Percentiles rank a stretch among this genome's conserved stretches.
These are phyloP conservation scores for Alternaria incomplexa DNA, from an alignment of 2,329 filamentous ascomycete genomes.

Conservation along the genomic window DNA sequence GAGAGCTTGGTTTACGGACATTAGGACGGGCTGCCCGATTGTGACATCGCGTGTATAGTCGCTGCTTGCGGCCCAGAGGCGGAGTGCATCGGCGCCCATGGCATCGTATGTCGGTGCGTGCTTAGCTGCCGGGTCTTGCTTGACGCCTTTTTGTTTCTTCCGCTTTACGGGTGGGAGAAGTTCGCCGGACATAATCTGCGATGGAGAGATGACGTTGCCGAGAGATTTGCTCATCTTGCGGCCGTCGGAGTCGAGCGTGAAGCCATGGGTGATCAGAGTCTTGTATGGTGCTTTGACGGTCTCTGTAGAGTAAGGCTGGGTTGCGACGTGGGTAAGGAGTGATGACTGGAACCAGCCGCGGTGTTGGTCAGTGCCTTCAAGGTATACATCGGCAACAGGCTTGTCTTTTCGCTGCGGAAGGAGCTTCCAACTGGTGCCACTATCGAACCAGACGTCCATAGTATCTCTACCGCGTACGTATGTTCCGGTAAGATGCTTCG, in stretches of 20 bases:
- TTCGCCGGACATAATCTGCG: slow-evolving; percentile 83
- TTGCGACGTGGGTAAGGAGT: slow-evolving; percentile 81
- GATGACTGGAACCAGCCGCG: slow-evolving; percentile 99
- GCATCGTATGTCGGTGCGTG: slow-evolving; percentile 63
- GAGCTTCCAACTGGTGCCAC: slow-evolving; percentile 86
- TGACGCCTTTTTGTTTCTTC: slow-evolving; percentile 60
- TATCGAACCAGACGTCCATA: slow-evolving; percentile 99
- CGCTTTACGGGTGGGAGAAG: slow-evolving; percentile 73
- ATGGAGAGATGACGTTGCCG: slow-evolving; percentile 83
- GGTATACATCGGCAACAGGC: slow-evolving; percentile 78
- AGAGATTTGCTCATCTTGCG: slow-evolving; percentile 99
- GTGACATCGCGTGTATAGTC: slow-evolving; percentile 90
- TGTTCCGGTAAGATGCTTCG: slow-evolving; percentile 63
- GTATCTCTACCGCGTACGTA: slow-evolving; percentile 86
- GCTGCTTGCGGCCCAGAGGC: slow-evolving; percentile 88
- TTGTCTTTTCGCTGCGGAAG: slow-evolving; percentile 39
- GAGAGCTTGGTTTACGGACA: slow-evolving; percentile 75
- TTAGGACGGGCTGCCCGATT: slow-evolving; percentile 78
- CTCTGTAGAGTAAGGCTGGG: slow-evolving; percentile 48
- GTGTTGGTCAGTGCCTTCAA: slow-evolving; percentile 95
- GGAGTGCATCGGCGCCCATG: slow-evolving; percentile 83
- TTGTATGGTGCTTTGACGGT: slow-evolving; percentile 73
- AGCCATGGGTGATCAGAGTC: slow-evolving; percentile 92
- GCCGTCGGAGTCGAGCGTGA: slow-evolving; percentile 86
- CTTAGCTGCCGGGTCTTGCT: slow-evolving; percentile 38